Evolutionary conservation across 352 stramenopile species (phyloP), one percentile per base, ranked within the genome.

Genomic region (Pythium brassicae): DNA sequence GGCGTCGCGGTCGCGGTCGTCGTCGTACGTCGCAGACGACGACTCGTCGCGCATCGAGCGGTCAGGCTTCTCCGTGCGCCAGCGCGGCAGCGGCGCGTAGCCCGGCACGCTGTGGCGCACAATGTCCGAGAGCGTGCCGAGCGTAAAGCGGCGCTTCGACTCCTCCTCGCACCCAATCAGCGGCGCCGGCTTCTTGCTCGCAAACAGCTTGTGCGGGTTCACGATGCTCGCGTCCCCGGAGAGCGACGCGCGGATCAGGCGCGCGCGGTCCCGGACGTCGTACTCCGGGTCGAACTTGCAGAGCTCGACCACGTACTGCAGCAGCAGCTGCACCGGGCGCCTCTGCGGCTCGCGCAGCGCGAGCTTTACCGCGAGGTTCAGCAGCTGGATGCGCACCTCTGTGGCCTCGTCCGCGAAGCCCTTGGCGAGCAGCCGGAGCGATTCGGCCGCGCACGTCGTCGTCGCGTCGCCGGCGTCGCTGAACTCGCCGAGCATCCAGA

Each of bases 401-500:
- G 83, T 88, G 3, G 81, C 81, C 68, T 98, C 91, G 22, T 96
- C 71, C 6, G 74, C 83, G 53, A 98, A 97, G 15, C 78, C 74
- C 54, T 92, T 88, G 1, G 87, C 87, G 22, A 98, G 62, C 8
- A 97, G 59, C 10, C 92, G 83, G 7, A 98, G 68, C 14, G 89
- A 76, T 59, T 98, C 92, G 17, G 73, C 81, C 1, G 76, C 87
- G 17, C 91, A 80, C 12, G 76, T 80, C n/a, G 75, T 73, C 15
- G 74, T 72, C 15, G n/a, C n/a, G n/a, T 82, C 75, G 15, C 71
- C 78, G 10, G 87, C 72, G 54, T 86, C 73, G 11, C 86, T 76
- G 56, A 97, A 97, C 60, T 97, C 91, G 10, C 87, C 89, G 9
- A 96, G 73, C 71, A 97, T 93, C 89, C 89, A 97, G n/a, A 97